Evolutionary conservation across 441 rosid genomes (phyloP), one percentile per base, ranked within the genome.

Genomic region (Arabidopsis lyrata): DNA sequence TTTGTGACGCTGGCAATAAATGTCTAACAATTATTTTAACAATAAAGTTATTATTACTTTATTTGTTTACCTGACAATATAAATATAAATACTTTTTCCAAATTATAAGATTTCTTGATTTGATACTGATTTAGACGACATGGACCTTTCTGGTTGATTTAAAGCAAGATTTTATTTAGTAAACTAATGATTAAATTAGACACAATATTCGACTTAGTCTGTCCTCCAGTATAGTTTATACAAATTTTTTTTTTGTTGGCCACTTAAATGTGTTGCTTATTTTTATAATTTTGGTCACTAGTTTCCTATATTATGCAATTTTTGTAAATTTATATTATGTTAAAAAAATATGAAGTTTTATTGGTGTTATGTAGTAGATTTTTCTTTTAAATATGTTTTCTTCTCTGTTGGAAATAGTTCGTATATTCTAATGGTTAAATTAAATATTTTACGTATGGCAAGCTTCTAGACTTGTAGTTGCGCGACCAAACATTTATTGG

Each of bases 1-100:
- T 58, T 71, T 61, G 48, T 70, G 56, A 70, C 72, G 66, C 38
- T 45, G 24, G 69, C 69, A 38, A 56, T 63, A 75, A 76, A 65
- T n/a, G n/a, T n/a, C n/a, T n/a, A n/a, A n/a, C n/a, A 48, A 56
- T 10, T 56, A 69, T 45, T 63, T 14, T 38, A 56, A 24, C 27
- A 41, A 13, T 20, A 49, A 36, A 39, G 52, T 24, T 48, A 38
- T 44, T 48, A 48, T 41, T 63, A 55, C 47, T 70, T 63, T 63
- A 70, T 47, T 76, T 36, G 71, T 34, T 56, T 70, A 63, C 61
- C 31, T 70, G 55, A 29, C 50, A 47, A 11, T 35, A 68, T 2
- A 16, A 12, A 76, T 63, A 39, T 48, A 29, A 6, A 69, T 36
- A 55, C 60, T 49, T 74, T 74, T 50, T 66, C 36, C 27, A 44